Conservation (phyloP, 305 asterid genomes). For the Solanum chacoense region DNA sequence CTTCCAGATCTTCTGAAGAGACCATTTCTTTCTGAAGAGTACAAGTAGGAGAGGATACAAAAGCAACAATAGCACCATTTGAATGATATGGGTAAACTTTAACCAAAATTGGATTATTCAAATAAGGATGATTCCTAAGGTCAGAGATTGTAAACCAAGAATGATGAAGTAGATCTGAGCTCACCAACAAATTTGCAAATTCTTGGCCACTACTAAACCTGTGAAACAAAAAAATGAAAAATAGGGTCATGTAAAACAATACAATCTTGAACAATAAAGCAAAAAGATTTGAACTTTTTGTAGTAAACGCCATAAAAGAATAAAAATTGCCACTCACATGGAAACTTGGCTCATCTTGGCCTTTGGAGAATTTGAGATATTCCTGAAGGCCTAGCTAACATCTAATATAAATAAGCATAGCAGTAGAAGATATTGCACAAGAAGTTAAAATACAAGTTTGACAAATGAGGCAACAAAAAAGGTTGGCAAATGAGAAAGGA, state of each 20-base stretch:
- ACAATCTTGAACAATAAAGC: background rate
- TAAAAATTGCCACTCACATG: background rate
- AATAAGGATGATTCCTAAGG: background rate
- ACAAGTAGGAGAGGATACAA: constrained; percentile 6
- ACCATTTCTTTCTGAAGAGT: background rate
- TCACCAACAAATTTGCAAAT: constrained; percentile 8
- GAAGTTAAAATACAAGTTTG: background rate
- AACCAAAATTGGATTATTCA: background rate
- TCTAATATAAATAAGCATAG: background rate
- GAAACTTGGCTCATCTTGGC: background rate
- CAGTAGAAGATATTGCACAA: background rate
- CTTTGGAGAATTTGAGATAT: background rate
- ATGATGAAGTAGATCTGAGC: constrained; percentile 10
- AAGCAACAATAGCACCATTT: constrained; percentile 14
- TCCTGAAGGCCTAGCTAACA: background rate
- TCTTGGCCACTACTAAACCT: constrained; percentile 22
- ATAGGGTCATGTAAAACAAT: background rate
- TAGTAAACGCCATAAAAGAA: background rate
- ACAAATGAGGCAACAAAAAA: background rate
- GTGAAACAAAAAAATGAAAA: background rate
- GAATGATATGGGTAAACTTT: background rate
- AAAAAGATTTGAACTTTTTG: background rate
- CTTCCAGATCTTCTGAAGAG: constrained; percentile 5
- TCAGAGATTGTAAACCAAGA: constrained; percentile 13
- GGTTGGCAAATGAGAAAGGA: background rate